Conservation (phyloP, 495 filamentous ascomycete species). For the Aspergillus homomorphus region DNA sequence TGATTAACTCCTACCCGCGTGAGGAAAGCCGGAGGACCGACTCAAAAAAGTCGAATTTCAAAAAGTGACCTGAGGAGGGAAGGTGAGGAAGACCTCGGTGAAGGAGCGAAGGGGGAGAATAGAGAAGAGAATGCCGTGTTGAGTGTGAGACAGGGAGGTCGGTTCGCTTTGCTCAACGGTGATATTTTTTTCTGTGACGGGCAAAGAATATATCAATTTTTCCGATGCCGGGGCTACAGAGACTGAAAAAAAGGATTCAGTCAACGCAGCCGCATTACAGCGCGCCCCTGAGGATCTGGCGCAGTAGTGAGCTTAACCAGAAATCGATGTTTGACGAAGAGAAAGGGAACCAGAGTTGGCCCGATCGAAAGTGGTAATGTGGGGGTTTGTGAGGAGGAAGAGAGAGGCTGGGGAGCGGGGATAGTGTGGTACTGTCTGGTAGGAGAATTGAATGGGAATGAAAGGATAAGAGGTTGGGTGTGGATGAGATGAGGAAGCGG, state of each 20-base stretch:
- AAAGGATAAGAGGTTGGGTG: slow-evolving; percentile 7
- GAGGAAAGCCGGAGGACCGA: background rate
- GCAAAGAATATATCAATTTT: background rate
- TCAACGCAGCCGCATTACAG: slow-evolving; percentile 26
- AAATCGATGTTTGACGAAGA: background rate
- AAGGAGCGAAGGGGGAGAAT: slow-evolving; percentile 14
- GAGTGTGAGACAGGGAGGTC: background rate
- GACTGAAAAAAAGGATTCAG: slow-evolving; percentile 13
- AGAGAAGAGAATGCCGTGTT: background rate
- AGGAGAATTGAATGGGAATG: slow-evolving; percentile 7
- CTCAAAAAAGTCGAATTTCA: background rate
- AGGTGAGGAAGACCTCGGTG: slow-evolving; percentile 3
- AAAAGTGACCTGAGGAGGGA: slow-evolving; percentile 1
- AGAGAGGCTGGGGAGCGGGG: background rate
- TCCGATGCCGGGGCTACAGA: slow-evolving; percentile 13
- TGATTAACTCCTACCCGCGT: background rate
- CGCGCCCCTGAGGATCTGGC: slow-evolving; percentile 21
- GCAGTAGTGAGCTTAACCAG: slow-evolving; percentile 15
- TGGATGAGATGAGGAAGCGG: slow-evolving; percentile 18
- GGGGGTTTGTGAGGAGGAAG: background rate
- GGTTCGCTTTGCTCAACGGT: background rate
- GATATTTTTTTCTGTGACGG: background rate
- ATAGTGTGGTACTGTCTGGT: background rate
- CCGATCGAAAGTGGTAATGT: background rate
- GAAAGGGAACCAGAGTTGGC: background rate